Evolutionary conservation across 768 basidiomycete genomes (phyloP).

Genomic region (Punctularia strigosozonata): DNA sequence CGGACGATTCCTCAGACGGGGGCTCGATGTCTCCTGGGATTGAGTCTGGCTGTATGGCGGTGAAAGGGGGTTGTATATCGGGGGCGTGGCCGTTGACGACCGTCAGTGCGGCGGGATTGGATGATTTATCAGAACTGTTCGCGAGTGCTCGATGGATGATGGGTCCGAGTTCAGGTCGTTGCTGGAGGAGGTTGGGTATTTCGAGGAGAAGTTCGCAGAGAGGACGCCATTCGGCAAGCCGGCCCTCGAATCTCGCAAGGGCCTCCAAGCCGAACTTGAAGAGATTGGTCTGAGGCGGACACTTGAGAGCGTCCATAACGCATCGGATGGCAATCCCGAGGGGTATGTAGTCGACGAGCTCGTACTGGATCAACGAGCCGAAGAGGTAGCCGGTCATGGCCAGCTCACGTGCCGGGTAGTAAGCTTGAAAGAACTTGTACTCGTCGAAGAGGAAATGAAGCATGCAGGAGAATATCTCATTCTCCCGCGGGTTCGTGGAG

Average conservation of each 20-base stretch:
- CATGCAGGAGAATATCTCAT: constrained; percentile 99
- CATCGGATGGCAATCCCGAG: constrained; percentile 95
- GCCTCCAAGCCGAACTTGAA: constrained; percentile 96
- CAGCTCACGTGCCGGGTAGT: constrained; percentile 87
- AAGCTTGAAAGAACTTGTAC: constrained; percentile 98
- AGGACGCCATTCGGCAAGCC: constrained; percentile 86
- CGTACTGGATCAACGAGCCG: constrained; percentile 89
- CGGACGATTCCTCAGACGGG: constrained; percentile 82
- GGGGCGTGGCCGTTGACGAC: constrained; percentile 21
- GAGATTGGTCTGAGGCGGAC: constrained; percentile 82
- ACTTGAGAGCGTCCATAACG: constrained; percentile 86
- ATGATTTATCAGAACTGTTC: constrained; percentile 31
- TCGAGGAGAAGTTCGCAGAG: constrained; percentile 81
- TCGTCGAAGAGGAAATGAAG: constrained; percentile 99
- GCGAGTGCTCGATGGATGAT: constrained; percentile 61
- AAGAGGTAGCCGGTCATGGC: constrained; percentile 95
- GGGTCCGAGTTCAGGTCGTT: constrained; percentile 69
- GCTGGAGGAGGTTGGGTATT: constrained; percentile 79
- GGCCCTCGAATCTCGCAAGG: constrained; percentile 73
- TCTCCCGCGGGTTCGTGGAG: constrained; percentile 73
- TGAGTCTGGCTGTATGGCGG: constrained; percentile 62
- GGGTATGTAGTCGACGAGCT: constrained; percentile 87
- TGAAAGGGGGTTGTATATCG: constrained; percentile 53
- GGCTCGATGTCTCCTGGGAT: constrained; percentile 48
- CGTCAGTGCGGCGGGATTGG: constrained; percentile 26